Base-by-base conservation (phyloP, 306 rosid genomes). In the Castanopsis chinensis region DNA sequence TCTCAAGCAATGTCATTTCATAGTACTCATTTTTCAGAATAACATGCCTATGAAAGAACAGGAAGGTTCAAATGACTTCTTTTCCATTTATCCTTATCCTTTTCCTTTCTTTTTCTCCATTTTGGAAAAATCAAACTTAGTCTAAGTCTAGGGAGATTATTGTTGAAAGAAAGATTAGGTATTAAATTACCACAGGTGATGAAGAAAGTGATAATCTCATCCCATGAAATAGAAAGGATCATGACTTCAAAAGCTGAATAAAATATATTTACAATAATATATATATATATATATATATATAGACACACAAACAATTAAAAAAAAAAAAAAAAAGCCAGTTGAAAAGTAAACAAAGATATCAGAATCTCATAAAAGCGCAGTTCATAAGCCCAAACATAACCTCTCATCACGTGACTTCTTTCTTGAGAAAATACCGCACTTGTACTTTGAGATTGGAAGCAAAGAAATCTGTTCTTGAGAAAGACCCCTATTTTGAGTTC, bases 401-500 rank as follows among this genome's bases (percentile, higher is more conserved):
- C 99, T 91, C 84, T 95, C 99, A 80, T 76, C 82, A 76, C 91
- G 84, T 67, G 98, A 93, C 67, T 90, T 93, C 81, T 90, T 93
- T 84, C 91, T 81, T 70, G 85, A 85, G 89, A 96, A 91, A 85
- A 93, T 88, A 79, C 97, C 86, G 76, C 91, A 90, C 84, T 93
- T 93, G 87, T 91, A 91, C 86, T 91, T 96, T 1, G 97, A 93
- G 74, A 89, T 87, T 14, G 98, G 99, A 86, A 96, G 98, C 84
- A 83, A 82, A 71, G 97, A 85, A 61, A 96, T 91, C 90, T 86
- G 70, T 79, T 93, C 97, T 76, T 88, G 96, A 43, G 99, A 89
- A 77, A 96, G 98, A 81, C 99, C 99, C 60, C 98, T 92, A 82
- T 88, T 96, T 86, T 96, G 98, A 80, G 94, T 91, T 85, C 97